These are phyloP conservation scores for Malus hybrid DNA, from an alignment of 331 rosid genomes.

Conservation along the genomic window DNA sequence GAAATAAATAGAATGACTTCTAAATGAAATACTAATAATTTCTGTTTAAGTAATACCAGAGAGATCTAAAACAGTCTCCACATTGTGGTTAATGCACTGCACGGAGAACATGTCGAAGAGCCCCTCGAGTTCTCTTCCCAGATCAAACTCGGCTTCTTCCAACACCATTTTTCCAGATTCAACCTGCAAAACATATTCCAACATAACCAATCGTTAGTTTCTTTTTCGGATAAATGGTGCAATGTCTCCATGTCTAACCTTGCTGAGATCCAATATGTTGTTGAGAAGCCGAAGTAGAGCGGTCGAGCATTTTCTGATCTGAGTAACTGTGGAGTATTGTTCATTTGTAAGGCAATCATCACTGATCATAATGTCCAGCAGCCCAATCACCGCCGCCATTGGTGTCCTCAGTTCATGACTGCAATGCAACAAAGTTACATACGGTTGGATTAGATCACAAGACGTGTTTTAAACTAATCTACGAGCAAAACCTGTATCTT, in stretches of 20 bases:
- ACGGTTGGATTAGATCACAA: background rate
- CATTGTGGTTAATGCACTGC: constrained; percentile 94
- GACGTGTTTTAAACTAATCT: background rate
- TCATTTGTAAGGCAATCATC: constrained; percentile 96
- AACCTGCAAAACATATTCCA: constrained; percentile 41
- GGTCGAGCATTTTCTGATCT: constrained; percentile 93
- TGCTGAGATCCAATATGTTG: constrained; percentile 94
- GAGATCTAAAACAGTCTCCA: constrained; percentile 87
- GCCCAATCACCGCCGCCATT: constrained; percentile 97
- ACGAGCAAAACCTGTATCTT: no score
- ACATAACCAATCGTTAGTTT: no score
- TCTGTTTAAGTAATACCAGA: constrained; percentile 49
- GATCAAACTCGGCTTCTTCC: constrained; percentile 89
- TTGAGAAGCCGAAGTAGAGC: constrained; percentile 94
- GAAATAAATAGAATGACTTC: background rate
- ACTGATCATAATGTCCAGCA: constrained; percentile 90
- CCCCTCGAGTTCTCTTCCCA: constrained; percentile 97
- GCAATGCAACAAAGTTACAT: constrained; percentile 16
- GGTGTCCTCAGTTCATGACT: constrained; percentile 99
- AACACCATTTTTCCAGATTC: constrained; percentile 94
- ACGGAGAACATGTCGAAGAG: constrained; percentile 98
- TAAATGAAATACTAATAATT: background rate
- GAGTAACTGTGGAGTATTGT: constrained; percentile 81
- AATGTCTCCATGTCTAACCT: constrained; percentile 38
- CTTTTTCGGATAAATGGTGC: background rate